Conservation (phyloP, 768 basidiomycete genomes). For the Pseudohyphozyma bogoriensis region DNA sequence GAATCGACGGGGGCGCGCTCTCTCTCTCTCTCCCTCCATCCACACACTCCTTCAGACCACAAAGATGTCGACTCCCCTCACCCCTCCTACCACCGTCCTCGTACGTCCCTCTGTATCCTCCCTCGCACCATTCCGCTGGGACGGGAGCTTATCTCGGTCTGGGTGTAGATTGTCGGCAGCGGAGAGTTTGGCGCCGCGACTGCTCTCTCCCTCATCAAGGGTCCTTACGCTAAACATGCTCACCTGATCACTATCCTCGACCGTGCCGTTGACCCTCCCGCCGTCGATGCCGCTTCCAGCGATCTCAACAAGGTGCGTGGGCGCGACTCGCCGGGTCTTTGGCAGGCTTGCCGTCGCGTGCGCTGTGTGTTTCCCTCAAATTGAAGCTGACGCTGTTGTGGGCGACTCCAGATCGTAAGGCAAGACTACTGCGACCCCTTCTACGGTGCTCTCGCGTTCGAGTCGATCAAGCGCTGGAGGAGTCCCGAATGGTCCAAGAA, state of each 20-base stretch:
- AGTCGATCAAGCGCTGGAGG: conserved; percentile 37
- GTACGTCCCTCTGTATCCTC: too few relatives aligned
- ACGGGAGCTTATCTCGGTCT: neutral
- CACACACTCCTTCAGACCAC: too few relatives aligned
- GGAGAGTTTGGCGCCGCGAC: conserved; percentile 32
- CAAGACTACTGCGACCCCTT: conserved; percentile 34
- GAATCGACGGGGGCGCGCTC: too few relatives aligned
- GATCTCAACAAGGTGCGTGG: conserved; percentile 38
- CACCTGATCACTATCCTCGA: conserved; percentile 30
- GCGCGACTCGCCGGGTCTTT: too few relatives aligned
- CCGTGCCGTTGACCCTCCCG: conserved; percentile 30
- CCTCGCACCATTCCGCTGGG: too few relatives aligned
- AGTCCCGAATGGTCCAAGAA: conserved; percentile 31
- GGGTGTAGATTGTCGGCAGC: conserved; percentile 27
- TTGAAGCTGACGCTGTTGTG: neutral
- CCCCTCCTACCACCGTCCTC: too few relatives aligned
- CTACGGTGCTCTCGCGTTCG: conserved; percentile 34
- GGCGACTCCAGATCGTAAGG: conserved; percentile 26
- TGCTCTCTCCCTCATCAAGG: conserved; percentile 27
- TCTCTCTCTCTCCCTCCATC: too few relatives aligned
- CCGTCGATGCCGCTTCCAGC: conserved; percentile 33
- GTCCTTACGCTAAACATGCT: conserved; percentile 11
- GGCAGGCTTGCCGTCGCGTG: too few relatives aligned
- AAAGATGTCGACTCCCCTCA: too few relatives aligned
- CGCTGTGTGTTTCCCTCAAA: too few relatives aligned